phyloP scores from a whole-genome alignment of 2,329 filamentous ascomycete species.

The Botryosphaeria dothidea region DNA sequence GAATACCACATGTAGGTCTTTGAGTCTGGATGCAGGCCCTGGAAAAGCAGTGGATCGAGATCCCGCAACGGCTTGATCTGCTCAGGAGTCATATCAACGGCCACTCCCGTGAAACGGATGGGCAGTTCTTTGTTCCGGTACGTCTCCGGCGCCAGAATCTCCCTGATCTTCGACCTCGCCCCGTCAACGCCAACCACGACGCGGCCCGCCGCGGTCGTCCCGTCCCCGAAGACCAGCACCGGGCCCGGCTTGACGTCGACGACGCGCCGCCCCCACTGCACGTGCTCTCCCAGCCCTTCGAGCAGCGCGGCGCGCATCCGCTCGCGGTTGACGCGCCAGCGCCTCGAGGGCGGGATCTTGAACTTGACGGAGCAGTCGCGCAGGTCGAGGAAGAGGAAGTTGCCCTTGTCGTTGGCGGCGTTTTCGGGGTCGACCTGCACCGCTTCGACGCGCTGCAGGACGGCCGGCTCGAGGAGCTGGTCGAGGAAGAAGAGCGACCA shows the following conservation, averaged over 20 bases:
- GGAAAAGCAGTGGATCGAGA: conserved; percentile 26
- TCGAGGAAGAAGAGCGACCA: conserved; percentile 21
- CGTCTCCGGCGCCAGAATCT: conserved; percentile 34
- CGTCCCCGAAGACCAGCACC: conserved; percentile 20
- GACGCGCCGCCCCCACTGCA: conserved; percentile 20
- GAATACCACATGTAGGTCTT: conserved; percentile 25
- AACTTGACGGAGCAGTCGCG: conserved; percentile 41
- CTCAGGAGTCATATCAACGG: conserved; percentile 36
- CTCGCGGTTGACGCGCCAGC: conserved; percentile 33
- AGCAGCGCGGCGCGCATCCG: conserved; percentile 17
- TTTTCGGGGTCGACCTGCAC: conserved; percentile 23
- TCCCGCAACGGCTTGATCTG: conserved; percentile 28
- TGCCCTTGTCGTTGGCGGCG: conserved; percentile 32
- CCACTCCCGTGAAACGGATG: conserved; percentile 41
- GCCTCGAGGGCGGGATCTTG: conserved; percentile 40
- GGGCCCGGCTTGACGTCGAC: conserved; percentile 15
- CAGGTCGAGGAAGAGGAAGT: conserved; percentile 46
- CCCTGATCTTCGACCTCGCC: conserved; percentile 39
- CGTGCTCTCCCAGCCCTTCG: conserved; percentile 6
- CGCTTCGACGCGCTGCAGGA: conserved; percentile 12
- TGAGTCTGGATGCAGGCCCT: conserved; percentile 23
- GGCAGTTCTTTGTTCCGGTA: conserved; percentile 35
- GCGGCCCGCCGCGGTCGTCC: conserved; percentile 9
- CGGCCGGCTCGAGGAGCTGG: conserved; percentile 10
- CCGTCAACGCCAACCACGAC: conserved; percentile 45